Evolutionary conservation across 257 asterid genomes (phyloP).

Genomic region (Fraxinus anomala): DNA sequence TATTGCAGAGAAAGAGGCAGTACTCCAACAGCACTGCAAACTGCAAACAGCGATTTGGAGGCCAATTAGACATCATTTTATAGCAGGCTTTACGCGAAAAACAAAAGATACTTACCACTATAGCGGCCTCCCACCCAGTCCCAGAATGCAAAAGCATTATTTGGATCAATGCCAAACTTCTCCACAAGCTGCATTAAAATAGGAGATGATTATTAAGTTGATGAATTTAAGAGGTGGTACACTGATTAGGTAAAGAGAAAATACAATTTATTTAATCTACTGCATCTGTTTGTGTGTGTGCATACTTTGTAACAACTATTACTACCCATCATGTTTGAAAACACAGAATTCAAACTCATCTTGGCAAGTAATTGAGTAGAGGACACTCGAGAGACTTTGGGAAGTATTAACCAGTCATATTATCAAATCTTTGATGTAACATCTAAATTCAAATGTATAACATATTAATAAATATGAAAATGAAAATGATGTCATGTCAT

Average conservation of each 20-base stretch:
- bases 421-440: not conserved
- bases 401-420: constrained; percentile 1
- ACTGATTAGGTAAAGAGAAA: constrained; percentile 1
- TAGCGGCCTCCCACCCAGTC: constrained; percentile 99
- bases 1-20: constrained; percentile 98
- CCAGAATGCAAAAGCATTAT: constrained; percentile 99
- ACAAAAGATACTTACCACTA: constrained; percentile 63
- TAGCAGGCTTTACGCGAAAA: constrained; percentile 24
- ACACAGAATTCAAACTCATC: not conserved
- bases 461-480: not conserved
- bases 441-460: not conserved
- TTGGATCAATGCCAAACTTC: constrained; percentile 97
- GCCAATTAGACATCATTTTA: constrained; percentile 25
- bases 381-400: not conserved
- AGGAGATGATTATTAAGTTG: constrained; percentile 27
- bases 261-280: not conserved
- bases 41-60: constrained; percentile 57
- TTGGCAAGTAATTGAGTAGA: not conserved
- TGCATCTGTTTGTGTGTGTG: not conserved
- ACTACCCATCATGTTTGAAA: not conserved
- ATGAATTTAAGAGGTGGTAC: constrained; percentile 23
- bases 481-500: not conserved
- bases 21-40: constrained; percentile 99
- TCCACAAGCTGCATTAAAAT: constrained; percentile 76
- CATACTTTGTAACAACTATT: not conserved